phyloP scores from a whole-genome alignment of 768 basidiomycete species.

The Fibroporia radiculosa region DNA sequence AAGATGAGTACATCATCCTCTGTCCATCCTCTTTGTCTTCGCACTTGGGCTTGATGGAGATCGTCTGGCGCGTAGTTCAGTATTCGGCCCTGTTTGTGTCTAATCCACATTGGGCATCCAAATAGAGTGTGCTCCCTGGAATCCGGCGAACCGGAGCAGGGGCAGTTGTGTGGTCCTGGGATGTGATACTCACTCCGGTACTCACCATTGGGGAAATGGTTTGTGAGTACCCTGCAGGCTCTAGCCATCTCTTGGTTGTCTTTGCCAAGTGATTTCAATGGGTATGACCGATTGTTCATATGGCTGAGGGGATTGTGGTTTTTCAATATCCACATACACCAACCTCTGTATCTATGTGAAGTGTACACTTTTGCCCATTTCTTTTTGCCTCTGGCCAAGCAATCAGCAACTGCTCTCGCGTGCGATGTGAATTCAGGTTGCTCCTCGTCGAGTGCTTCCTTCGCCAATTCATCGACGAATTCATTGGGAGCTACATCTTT shows the following conservation, averaged over 20 bases:
- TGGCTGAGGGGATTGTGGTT: neutral
- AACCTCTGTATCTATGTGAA: neutral
- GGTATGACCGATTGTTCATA: neutral
- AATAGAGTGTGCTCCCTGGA: neutral
- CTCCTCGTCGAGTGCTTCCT: neutral
- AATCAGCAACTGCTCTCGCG: too few species aligned
- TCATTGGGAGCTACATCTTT: neutral
- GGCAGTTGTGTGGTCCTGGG: neutral
- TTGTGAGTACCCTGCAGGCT: too few species aligned
- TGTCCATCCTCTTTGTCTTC: neutral
- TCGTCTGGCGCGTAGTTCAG: neutral
- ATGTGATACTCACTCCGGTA: slow-evolving; percentile 4
- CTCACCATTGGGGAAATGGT: slow-evolving; percentile 6
- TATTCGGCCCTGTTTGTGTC: neutral
- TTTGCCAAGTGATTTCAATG: neutral
- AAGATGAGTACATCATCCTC: neutral
- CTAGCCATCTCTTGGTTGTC: neutral
- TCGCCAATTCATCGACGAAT: neutral
- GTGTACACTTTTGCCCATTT: neutral
- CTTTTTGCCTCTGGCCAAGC: too few species aligned
- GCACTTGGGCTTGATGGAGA: neutral
- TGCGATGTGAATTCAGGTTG: neutral
- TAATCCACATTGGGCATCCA: neutral
- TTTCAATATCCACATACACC: neutral
- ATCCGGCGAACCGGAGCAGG: neutral